Base-by-base conservation (phyloP, 257 asterid genomes). In the Vinca minor region DNA sequence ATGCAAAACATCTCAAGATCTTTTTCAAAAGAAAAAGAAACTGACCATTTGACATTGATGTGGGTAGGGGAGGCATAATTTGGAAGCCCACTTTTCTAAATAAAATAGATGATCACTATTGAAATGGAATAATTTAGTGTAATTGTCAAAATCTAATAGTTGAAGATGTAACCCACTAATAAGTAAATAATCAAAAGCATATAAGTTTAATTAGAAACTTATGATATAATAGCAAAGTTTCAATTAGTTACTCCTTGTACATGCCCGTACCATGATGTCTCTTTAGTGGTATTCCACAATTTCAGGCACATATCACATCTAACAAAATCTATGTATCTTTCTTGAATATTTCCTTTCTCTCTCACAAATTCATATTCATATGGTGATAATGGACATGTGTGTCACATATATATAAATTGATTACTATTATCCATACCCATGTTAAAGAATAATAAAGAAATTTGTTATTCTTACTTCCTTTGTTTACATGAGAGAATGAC, bases 271-370 rank as follows among this genome's bases (percentile, higher is more conserved):
- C 36, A 47, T 34, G 12, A n/a, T 65, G 63, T 65, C 63, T 39
- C 70, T 54, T 39, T 53, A 65, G 63, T 65, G 70, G 63, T 53
- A 65, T 36, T n/a, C 54, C 63, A 26, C 54, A 39, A 42, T 52
- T 54, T 10, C 23, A 39, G 12, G 8, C 21, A 36, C 41, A 55
- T 35, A 64, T 64, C 60, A 64, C 69, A 64, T 64, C 60, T 50
- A 47, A n/a, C 49, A 49, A 35, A 49, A 29, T 55, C 41, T 55
- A 34, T 34, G n/a, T 34, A 5, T 55, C 56, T 49, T 23, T 49
- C 61, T n/a, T 15, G 41, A 31, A 44, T 44, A 44, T 44, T 15
- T 36, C 50, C 53, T 42, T 62, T 62, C 66, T 61, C 54, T 42
- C 45, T 60, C 46, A 20, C 26, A 48, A 21, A 7, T 8, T 8